Evolutionary conservation across 1,284 basidiomycete genomes (phyloP), one percentile per base, ranked within the genome.

Genomic region (Rhodotorula sp.): DNA sequence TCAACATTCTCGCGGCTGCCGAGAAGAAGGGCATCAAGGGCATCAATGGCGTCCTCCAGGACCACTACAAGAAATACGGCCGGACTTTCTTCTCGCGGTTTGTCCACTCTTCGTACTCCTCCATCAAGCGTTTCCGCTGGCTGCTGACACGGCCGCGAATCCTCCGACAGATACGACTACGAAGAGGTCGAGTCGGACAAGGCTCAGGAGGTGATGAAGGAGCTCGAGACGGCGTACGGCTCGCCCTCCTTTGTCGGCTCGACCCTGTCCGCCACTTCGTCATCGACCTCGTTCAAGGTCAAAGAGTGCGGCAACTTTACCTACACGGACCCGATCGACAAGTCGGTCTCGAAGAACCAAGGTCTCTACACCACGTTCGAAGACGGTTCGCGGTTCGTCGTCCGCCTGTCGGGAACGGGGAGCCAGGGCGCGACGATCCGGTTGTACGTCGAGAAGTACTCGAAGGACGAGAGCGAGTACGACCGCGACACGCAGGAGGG

Each of bases 241-340:
- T 31, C 47, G 21, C 84, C 86, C 15, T 87, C 87, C 58, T 88
- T 95, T 78, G 84, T 85, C 77, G 86, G 88, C 78, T 87, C 87
- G 56, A 83, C 83, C 18, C 87, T 92, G 81, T 85, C 83, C 62
- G 88, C 91, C 19, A 63, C 62, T 8, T 85, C 88, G 64, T 87
- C 90, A 0, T 84, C 83, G 54, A 87, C 87, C 63, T 84, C 85
- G 66, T 99, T 97, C 85, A 89, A 86, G 69, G 89, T 98, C 73
- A 86, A 87, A 34, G 86, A 88, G 47, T 85, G 90, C 56, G 90
- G 89, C 83, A 90, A 95, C 85, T 99, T 99, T 81, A 87, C 89
- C 79, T 99, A 99, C 86, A 97, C 89, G 57, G 97, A 99, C 82
- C 97, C 95, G 28, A 97, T 99, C 81, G 97, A 99, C 81, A 85